A percentile compares a stretch with the other conserved stretches of the same genome.
phyloP scores from a whole-genome alignment of 2,329 filamentous ascomycete species.

The Ophiostoma piceae region DNA sequence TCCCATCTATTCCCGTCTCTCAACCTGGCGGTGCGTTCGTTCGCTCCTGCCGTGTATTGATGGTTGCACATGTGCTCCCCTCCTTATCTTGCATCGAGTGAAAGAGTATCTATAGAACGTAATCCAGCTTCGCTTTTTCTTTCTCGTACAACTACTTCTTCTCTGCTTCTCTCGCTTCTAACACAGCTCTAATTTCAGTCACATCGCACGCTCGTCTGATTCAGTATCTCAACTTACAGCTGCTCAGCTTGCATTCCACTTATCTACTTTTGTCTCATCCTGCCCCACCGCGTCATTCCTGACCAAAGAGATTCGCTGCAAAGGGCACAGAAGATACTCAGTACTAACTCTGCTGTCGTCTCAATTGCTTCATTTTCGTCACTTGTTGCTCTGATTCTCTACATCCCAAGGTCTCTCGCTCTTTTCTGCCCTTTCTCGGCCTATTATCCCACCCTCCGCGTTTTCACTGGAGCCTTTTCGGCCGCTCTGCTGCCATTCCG shows the following conservation, averaged over 20 bases:
- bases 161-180: background rate
- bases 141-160: background rate
- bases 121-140: background rate
- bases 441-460: background rate
- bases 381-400: background rate
- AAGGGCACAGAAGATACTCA: background rate
- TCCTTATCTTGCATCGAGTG: background rate
- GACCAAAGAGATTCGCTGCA: conserved; percentile 1
- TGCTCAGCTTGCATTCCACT: conserved; percentile 8
- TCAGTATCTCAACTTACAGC: background rate
- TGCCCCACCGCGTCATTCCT: conserved; percentile 13
- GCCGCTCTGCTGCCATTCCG: background rate
- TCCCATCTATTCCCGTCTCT: background rate
- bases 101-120: background rate
- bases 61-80: background rate
- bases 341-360: background rate
- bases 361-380: conserved; percentile 5
- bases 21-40: background rate
- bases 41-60: background rate
- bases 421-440: background rate
- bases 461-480: background rate
- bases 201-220: background rate
- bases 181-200: background rate
- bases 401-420: background rate
- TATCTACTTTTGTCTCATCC: conserved; percentile 5